Percentiles rank a stretch among this genome's conserved stretches.
Conservation (phyloP, 176 grass and related monocot species). For the Oryza meyeriana region DNA sequence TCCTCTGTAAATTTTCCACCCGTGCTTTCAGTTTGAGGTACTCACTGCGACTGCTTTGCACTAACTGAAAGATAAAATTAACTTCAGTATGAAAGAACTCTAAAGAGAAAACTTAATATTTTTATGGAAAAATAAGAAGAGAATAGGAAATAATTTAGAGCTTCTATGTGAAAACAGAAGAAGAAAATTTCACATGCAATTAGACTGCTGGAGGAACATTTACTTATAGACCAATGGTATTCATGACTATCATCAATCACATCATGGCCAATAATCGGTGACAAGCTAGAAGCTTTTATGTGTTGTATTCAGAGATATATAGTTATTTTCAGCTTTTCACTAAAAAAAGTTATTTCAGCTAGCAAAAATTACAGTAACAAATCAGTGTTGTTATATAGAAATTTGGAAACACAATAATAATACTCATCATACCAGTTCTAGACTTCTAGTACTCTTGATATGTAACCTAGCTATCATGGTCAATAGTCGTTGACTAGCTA, state of each 20-base stretch:
- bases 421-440: not conserved
- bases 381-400: not conserved
- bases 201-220: not conserved
- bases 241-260: not conserved
- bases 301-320: not conserved
- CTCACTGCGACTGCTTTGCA: slow-evolving; percentile 80
- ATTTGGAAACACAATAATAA: not conserved
- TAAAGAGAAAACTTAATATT: not conserved
- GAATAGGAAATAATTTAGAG: not conserved
- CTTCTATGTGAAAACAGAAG: not conserved
- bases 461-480: too few relatives aligned
- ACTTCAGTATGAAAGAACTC: slow-evolving; percentile 17
- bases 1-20: slow-evolving; percentile 71
- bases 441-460: too few relatives aligned
- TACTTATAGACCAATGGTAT: not conserved
- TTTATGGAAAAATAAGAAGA: not conserved
- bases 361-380: not conserved
- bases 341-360: too few relatives aligned
- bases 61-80: slow-evolving; percentile 50
- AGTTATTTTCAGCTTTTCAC: not conserved
- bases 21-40: slow-evolving; percentile 73
- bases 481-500: too few relatives aligned
- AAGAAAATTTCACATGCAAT: not conserved
- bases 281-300: too few relatives aligned
- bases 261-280: not conserved